Conservation (phyloP, 495 filamentous ascomycete species). For the Neurospora africana region DNA sequence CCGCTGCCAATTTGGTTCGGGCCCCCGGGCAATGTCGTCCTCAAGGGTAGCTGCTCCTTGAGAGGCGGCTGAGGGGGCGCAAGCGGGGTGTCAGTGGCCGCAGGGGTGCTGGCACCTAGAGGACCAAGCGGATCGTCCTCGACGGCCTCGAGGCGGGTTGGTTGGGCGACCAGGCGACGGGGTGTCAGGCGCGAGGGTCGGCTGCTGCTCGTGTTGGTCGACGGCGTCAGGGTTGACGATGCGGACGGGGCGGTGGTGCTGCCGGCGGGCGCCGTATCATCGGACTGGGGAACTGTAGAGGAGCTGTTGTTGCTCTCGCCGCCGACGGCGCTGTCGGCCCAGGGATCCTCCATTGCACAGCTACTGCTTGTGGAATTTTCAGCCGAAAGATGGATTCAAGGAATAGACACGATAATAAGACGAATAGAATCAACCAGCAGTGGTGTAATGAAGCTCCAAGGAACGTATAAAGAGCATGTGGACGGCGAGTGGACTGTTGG, state of each 20-base stretch:
- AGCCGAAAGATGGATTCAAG: neutral
- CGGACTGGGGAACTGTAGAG: neutral
- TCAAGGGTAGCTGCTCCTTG: conserved; percentile 63
- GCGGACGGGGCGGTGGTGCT: conserved; percentile 1
- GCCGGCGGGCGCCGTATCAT: neutral
- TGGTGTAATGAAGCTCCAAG: neutral
- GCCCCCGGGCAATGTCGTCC: conserved; percentile 37
- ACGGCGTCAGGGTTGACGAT: conserved; percentile 20
- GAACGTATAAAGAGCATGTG: neutral
- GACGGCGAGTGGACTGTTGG: neutral
- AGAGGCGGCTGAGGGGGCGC: conserved; percentile 74
- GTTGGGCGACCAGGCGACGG: conserved; percentile 68
- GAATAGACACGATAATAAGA: neutral
- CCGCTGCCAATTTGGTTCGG: neutral
- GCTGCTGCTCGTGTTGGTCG: conserved; percentile 29
- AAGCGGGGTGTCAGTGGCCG: conserved; percentile 37
- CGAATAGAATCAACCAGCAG: neutral
- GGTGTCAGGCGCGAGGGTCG: conserved; percentile 36
- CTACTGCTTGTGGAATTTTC: neutral
- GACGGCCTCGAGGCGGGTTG: conserved; percentile 76
- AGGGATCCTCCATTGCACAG: conserved; percentile 26
- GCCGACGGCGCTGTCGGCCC: conserved; percentile 23
- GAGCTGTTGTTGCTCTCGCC: neutral
- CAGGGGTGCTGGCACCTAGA: conserved; percentile 66
- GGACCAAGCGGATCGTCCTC: conserved; percentile 80